Percentiles rank a stretch among this genome's conserved stretches.
Conservation (phyloP, 179 eudicot species). For the Pouteria campechiana region DNA sequence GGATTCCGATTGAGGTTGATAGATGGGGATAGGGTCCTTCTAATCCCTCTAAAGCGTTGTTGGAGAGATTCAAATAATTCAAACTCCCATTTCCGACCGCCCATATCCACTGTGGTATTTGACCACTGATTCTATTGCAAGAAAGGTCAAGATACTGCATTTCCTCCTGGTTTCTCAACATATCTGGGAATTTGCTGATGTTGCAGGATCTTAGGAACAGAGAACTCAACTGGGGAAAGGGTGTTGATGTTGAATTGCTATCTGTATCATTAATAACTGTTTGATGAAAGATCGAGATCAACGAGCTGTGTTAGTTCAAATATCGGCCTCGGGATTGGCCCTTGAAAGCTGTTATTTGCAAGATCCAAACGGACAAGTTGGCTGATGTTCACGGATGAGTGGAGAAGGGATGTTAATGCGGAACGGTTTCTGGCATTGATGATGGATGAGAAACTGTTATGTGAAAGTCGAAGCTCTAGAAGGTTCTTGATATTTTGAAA, state of each 20-base stretch:
- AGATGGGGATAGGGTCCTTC: conserved; percentile 3
- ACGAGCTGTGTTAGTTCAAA: conserved; percentile 11
- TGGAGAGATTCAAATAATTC: conserved; percentile 5
- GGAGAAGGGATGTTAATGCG: too few species aligned
- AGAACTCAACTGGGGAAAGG: conserved; percentile 4
- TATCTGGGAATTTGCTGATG: not conserved
- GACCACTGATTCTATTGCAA: conserved; percentile 1
- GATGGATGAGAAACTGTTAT: conserved; percentile 17
- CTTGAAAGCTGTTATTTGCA: conserved; percentile 5
- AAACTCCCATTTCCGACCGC: conserved; percentile 6
- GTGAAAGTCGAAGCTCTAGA: conserved; percentile 20
- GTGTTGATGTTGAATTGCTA: conserved; percentile 1
- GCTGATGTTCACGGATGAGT: not conserved
- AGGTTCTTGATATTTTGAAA: conserved; percentile 2
- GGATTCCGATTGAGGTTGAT: not conserved
- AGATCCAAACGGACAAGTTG: conserved; percentile 1
- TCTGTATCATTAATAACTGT: conserved; percentile 7
- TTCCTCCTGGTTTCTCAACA: conserved; percentile 5
- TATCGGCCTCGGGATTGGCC: not conserved
- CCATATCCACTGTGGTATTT: conserved; percentile 13
- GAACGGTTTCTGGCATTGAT: not conserved
- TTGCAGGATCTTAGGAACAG: conserved; percentile 14
- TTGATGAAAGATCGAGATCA: too few species aligned
- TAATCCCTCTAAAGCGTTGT: not conserved
- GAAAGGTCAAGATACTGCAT: conserved; percentile 5